Percentiles rank a stretch among this genome's conserved stretches.
Conservation (phyloP, 768 basidiomycete genomes). For the Boletus subparvulus region DNA sequence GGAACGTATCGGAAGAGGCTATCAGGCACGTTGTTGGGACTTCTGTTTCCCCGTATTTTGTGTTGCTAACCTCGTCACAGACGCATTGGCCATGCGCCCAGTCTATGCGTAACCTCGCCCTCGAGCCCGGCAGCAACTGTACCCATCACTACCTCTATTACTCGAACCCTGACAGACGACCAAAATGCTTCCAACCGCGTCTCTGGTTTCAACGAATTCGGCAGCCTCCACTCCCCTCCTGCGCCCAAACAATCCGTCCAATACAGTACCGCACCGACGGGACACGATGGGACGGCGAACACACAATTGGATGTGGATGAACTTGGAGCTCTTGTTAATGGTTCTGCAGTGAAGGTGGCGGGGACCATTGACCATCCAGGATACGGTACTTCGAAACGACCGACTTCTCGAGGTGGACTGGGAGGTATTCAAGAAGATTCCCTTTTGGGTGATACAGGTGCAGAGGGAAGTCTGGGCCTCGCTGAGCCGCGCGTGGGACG, state of each 20-base stretch:
- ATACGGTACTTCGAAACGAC: slow-evolving; percentile 19
- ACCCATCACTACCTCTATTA: slow-evolving; percentile 25
- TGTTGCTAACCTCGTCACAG: slow-evolving; percentile 25
- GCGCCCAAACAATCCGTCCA: slow-evolving; percentile 22
- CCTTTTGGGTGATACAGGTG: background rate
- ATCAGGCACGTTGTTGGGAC: slow-evolving; percentile 39
- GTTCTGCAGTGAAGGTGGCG: slow-evolving; percentile 4
- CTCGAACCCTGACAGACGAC: slow-evolving; percentile 24
- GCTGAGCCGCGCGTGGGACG: slow-evolving; percentile 23
- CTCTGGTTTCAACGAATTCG: slow-evolving; percentile 10
- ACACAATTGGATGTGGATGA: slow-evolving; percentile 20
- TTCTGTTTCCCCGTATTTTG: background rate
- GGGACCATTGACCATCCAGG: slow-evolving; percentile 32
- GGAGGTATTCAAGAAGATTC: slow-evolving; percentile 27
- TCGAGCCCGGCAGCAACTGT: slow-evolving; percentile 31
- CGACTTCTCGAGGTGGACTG: slow-evolving; percentile 16
- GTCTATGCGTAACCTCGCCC: slow-evolving; percentile 33
- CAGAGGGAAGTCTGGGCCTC: slow-evolving; percentile 2
- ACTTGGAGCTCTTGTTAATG: slow-evolving; percentile 16
- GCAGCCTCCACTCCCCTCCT: slow-evolving; percentile 5
- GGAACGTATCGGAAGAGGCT: slow-evolving; percentile 71
- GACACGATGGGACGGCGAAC: slow-evolving; percentile 19
- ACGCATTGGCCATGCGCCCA: slow-evolving; percentile 50
- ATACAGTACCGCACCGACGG: slow-evolving; percentile 31
- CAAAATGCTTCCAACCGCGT: slow-evolving; percentile 7